These are phyloP conservation scores for Ustilago loliicola DNA, from an alignment of 1,284 basidiomycete species.

Conservation along the genomic window DNA sequence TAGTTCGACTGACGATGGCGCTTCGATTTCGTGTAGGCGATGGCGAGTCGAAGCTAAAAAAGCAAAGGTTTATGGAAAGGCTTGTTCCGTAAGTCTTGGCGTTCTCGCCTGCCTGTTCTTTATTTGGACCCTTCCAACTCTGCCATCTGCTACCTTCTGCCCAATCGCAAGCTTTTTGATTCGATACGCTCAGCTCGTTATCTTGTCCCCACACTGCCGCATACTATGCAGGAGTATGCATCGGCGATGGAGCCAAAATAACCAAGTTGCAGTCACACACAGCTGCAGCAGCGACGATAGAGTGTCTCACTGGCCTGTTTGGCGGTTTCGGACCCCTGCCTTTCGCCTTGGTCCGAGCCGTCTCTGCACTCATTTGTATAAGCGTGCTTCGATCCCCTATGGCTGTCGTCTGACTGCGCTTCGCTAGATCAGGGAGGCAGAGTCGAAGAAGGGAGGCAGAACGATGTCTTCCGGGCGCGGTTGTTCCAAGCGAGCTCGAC, in stretches of 20 bases:
- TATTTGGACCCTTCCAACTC: slow-evolving; percentile 28
- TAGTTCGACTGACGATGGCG: background rate
- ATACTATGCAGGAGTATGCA: background rate
- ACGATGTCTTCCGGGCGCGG: background rate
- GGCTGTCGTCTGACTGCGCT: background rate
- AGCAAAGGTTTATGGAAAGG: slow-evolving; percentile 17
- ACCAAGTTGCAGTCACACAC: too few species aligned
- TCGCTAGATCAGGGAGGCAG: background rate
- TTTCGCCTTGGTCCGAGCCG: background rate
- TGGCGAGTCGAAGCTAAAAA: background rate
- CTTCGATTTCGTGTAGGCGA: slow-evolving; percentile 23
- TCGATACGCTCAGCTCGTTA: slow-evolving; percentile 2
- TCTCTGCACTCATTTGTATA: background rate
- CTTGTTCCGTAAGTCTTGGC: slow-evolving; percentile 40
- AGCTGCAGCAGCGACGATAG: too few species aligned
- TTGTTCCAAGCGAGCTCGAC: slow-evolving; percentile 22
- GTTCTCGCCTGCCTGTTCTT: background rate
- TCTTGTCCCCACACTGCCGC: background rate
- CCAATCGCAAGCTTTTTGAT: slow-evolving; percentile 3
- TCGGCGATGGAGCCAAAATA: too few species aligned
- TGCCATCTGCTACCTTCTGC: background rate
- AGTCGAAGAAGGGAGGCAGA: background rate
- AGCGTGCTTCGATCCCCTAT: background rate
- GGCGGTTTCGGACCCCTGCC: slow-evolving; percentile 1
- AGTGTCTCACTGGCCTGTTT: background rate